phyloP scores from a whole-genome alignment of 2,329 filamentous ascomycete genomes.

The Neopestalotiopsis sp. region DNA sequence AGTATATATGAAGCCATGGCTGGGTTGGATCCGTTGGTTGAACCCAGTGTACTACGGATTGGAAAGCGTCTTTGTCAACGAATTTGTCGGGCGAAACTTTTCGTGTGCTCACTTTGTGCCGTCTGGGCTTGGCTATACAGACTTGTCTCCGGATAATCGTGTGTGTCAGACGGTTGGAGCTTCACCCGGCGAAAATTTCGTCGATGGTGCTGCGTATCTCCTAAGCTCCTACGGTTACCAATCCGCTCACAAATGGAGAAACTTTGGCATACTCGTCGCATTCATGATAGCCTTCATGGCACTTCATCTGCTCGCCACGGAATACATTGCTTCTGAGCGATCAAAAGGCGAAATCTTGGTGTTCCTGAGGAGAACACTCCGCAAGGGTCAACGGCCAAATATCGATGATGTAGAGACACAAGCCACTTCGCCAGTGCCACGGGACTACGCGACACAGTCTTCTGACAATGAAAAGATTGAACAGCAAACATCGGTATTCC shows the following conservation, averaged over 20 bases:
- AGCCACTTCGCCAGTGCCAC: neutral
- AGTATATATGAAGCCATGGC: constrained; percentile 59
- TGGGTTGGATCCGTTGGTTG: constrained; percentile 51
- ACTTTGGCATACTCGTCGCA: neutral
- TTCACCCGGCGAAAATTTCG: no score
- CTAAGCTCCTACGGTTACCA: no score
- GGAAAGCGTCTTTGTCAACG: constrained; percentile 65
- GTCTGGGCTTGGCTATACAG: neutral
- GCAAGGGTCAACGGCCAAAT: neutral
- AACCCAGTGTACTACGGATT: constrained; percentile 70
- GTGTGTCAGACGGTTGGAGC: no score
- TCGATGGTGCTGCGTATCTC: no score
- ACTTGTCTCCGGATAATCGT: no score
- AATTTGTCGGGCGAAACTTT: constrained; percentile 32
- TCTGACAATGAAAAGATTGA: neutral
- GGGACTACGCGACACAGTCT: neutral
- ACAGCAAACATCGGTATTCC: neutral
- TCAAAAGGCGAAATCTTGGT: constrained; percentile 1
- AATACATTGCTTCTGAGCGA: neutral
- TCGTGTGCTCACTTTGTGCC: neutral
- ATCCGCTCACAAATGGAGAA: no score
- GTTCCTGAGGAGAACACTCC: neutral
- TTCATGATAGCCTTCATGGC: neutral
- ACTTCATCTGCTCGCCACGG: neutral
- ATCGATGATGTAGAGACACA: neutral